A percentile compares a stretch with the other conserved stretches of the same genome.
Conservation (phyloP, 2,329 filamentous ascomycete genomes). For the Sodiomyces alkalinus region DNA sequence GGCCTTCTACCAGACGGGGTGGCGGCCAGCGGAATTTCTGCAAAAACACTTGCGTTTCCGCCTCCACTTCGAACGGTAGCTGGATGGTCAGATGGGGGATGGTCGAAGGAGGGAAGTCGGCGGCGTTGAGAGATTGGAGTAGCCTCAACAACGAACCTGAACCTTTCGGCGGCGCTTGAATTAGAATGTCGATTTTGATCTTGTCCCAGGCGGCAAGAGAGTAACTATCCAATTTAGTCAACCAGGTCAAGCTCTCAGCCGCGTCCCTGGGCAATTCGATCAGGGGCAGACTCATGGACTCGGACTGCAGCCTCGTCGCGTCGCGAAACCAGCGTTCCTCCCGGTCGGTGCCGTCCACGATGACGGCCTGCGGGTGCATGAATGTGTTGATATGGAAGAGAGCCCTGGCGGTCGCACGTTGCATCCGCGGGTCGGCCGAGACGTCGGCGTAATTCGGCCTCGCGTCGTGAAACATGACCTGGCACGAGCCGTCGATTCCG, state of each 20-base stretch:
- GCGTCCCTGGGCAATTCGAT: constrained; percentile 58
- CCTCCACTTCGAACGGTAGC: constrained; percentile 56
- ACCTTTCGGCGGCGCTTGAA: constrained; percentile 57
- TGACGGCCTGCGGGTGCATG: constrained; percentile 61
- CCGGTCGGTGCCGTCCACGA: constrained; percentile 50
- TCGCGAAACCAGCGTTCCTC: constrained; percentile 57
- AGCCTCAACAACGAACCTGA: constrained; percentile 64
- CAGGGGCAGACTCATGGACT: constrained; percentile 39
- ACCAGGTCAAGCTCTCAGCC: constrained; percentile 55
- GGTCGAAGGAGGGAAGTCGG: constrained; percentile 58
- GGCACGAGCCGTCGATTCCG: constrained; percentile 57
- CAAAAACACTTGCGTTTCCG: constrained; percentile 46
- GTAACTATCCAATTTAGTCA: constrained; percentile 59
- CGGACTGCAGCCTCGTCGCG: constrained; percentile 40
- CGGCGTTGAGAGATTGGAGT: constrained; percentile 57
- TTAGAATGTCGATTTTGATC: constrained; percentile 64
- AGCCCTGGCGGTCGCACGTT: constrained; percentile 45
- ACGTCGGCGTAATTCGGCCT: constrained; percentile 56
- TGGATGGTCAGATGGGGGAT: constrained; percentile 72
- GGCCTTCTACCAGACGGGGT: constrained; percentile 8
- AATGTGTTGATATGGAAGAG: constrained; percentile 58
- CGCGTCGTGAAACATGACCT: constrained; percentile 53
- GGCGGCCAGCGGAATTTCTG: constrained; percentile 54
- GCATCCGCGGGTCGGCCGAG: constrained; percentile 57
- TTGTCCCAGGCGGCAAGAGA: constrained; percentile 67